Evolutionary conservation across 2,329 filamentous ascomycete species (phyloP).

Genomic region (Arthrobotrys musiformis): DNA sequence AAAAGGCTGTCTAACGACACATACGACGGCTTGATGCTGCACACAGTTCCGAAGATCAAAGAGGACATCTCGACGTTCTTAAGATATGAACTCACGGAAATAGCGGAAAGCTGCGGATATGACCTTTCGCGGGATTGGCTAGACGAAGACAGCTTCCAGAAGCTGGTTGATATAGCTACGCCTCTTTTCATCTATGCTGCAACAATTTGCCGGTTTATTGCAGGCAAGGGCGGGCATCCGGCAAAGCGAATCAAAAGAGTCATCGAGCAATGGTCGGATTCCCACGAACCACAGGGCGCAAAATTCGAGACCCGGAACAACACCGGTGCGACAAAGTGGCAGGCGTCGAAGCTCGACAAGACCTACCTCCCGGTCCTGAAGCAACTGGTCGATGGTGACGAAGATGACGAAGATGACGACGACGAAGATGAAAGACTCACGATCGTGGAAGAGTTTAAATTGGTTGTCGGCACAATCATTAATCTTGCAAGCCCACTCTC

Average conservation of each 20-base stretch:
- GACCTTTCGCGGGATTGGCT: constrained; percentile 44
- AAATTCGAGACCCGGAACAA: background rate
- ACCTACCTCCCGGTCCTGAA: constrained; percentile 11
- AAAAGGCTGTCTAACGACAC: constrained; percentile 28
- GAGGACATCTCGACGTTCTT: constrained; percentile 59
- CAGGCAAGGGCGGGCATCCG: background rate
- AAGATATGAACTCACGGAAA: constrained; percentile 51
- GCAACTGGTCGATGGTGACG: background rate
- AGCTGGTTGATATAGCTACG: constrained; percentile 56
- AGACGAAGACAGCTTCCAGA: constrained; percentile 44
- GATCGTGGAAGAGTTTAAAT: background rate
- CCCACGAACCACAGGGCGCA: background rate
- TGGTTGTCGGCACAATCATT: constrained; percentile 13
- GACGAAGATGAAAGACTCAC: background rate
- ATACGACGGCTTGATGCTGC: constrained; percentile 40
- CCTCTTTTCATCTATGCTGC: constrained; percentile 60
- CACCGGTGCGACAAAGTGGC: background rate
- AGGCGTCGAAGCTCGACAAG: background rate
- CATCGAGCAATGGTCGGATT: too few species aligned
- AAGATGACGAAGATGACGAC: too few species aligned
- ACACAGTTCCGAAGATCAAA: constrained; percentile 55
- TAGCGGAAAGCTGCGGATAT: constrained; percentile 38
- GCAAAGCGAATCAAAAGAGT: constrained; percentile 25
- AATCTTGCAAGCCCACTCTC: constrained; percentile 13
- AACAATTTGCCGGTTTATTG: constrained; percentile 60